These are phyloP conservation scores for Trypanosoma cruzi DNA, from an alignment of 208 protist species.

Conservation along the genomic window DNA sequence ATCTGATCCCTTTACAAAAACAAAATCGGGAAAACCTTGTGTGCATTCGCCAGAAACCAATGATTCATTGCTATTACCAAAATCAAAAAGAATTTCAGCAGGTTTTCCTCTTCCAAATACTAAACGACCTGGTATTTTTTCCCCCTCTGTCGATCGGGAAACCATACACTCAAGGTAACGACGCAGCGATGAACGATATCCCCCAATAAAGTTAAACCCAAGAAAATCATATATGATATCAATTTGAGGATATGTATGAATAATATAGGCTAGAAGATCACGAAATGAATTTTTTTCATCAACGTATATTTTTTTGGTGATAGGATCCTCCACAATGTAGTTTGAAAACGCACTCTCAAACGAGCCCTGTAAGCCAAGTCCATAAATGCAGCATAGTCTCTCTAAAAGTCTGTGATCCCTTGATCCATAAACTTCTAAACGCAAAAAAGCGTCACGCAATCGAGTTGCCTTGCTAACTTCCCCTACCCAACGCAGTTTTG, in stretches of 20 bases:
- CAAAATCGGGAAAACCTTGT: conserved; percentile 80
- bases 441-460: conserved; percentile 83
- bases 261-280: conserved; percentile 54
- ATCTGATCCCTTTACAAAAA: conserved; percentile 66
- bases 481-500: conserved; percentile 82
- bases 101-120: conserved; percentile 33
- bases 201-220: conserved; percentile 63
- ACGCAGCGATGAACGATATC: conserved; percentile 67
- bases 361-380: conserved; percentile 63
- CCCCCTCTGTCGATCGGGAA: conserved; percentile 22
- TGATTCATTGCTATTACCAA: conserved; percentile 53
- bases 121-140: conserved; percentile 33
- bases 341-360: conserved; percentile 85
- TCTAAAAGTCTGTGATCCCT: conserved; percentile 72
- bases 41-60: conserved; percentile 62
- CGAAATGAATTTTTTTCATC: conserved; percentile 62
- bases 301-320: conserved; percentile 45
- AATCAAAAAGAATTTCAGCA: conserved; percentile 77
- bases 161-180: conserved; percentile 52
- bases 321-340: conserved; percentile 68
- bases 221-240: conserved; percentile 85
- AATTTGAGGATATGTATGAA: conserved; percentile 68
- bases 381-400: conserved; percentile 83
- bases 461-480: conserved; percentile 82
- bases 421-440: conserved; percentile 74